These are phyloP conservation scores for Entonaema liquescens DNA, from an alignment of 495 filamentous ascomycete genomes.

Conservation along the genomic window DNA sequence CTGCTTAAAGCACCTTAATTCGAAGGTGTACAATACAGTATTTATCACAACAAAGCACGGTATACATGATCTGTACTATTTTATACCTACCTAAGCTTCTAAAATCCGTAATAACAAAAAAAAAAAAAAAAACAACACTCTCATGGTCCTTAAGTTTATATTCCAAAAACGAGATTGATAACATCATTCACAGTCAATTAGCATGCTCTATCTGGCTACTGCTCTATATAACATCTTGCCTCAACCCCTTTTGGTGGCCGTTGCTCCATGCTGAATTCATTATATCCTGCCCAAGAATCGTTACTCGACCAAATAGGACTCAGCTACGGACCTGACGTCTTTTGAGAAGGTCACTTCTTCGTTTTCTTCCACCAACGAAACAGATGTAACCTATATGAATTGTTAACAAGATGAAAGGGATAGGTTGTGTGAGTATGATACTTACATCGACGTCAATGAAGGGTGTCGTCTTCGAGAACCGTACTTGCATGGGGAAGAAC, in stretches of 20 bases:
- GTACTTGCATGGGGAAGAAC: constrained; percentile 96
- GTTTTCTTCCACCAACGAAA: constrained; percentile 78
- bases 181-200: constrained; percentile 26
- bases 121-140: background rate
- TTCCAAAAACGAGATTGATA: background rate
- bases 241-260: constrained; percentile 19
- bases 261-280: constrained; percentile 15
- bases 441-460: constrained; percentile 92
- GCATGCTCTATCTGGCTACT: constrained; percentile 33
- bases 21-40: background rate
- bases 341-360: constrained; percentile 88
- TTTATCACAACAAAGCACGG: background rate
- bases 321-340: constrained; percentile 85
- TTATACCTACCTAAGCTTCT: background rate
- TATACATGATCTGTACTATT: background rate
- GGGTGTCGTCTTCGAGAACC: constrained; percentile 84
- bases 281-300: constrained; percentile 6
- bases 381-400: constrained; percentile 67
- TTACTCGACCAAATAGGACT: constrained; percentile 83
- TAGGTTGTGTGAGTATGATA: constrained; percentile 3
- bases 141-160: background rate
- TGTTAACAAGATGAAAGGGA: constrained; percentile 28
- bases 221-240: constrained; percentile 26
- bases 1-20: background rate
- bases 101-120: background rate